phyloP scores from a whole-genome alignment of 345 rosid genomes.

The Corchorus olitorius region DNA sequence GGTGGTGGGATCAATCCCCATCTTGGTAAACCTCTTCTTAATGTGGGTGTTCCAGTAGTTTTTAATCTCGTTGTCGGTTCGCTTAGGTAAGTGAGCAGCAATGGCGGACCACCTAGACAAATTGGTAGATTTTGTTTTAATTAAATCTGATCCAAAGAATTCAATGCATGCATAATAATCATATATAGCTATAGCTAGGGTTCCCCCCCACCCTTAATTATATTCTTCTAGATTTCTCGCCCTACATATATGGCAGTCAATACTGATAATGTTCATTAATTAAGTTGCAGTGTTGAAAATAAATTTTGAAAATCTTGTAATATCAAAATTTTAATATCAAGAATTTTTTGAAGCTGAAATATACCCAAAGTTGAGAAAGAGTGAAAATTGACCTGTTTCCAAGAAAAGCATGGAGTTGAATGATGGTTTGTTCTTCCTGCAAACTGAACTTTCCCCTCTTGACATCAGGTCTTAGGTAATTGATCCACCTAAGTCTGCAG shows the following conservation, averaged over 20 bases:
- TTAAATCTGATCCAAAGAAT: neutral
- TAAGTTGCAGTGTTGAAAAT: too few relatives aligned
- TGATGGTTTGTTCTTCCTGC: conserved; percentile 52
- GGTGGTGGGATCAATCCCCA: conserved; percentile 49
- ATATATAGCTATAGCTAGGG: too few relatives aligned
- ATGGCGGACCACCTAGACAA: conserved; percentile 60
- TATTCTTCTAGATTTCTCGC: too few relatives aligned
- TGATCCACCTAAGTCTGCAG: conserved; percentile 53
- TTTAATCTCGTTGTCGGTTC: conserved; percentile 64
- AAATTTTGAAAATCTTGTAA: too few relatives aligned
- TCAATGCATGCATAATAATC: neutral
- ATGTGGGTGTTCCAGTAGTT: conserved; percentile 64
- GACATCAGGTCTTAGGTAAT: conserved; percentile 49
- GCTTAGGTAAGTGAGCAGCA: conserved; percentile 47
- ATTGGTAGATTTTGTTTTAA: neutral
- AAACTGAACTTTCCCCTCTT: conserved; percentile 50
- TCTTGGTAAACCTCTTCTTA: conserved; percentile 42
- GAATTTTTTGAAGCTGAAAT: too few relatives aligned
- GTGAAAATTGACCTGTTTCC: conserved; percentile 40
- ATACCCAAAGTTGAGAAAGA: too few relatives aligned
- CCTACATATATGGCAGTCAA: too few relatives aligned
- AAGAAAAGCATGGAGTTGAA: conserved; percentile 48
- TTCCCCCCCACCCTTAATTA: too few relatives aligned
- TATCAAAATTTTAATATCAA: too few relatives aligned
- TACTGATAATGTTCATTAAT: too few relatives aligned